Evolutionary conservation across 1,284 basidiomycete genomes (phyloP), one percentile per base, ranked within the genome.

Genomic region (Puccinia polysora): DNA sequence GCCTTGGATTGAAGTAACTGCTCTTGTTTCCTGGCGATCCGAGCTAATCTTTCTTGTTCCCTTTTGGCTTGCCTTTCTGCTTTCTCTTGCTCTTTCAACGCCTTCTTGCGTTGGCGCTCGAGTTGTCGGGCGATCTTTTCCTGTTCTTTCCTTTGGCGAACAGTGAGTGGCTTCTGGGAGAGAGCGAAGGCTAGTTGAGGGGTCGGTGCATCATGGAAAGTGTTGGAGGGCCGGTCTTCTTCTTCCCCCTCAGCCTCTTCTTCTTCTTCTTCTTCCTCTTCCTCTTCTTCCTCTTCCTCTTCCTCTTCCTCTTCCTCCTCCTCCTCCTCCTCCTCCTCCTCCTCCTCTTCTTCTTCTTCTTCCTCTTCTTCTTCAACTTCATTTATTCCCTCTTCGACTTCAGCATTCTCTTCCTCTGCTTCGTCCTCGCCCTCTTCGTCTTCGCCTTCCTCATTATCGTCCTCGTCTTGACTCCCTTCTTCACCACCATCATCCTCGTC

Each of bases 401-500:
- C 58, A 20, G 23, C 28, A 0, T 34, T 28, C 7, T 49, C 59
- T 58, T 71, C 36, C 55, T 34, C 43, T 32, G 6, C 34, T 14
- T 78, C 76, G 15, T 75, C 78, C 47, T 80, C 79, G 40, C 78
- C 78, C 36, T 76, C 74, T 63, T 74, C 76, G 32, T 75, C 74
- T 52, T 77, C 77, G 18, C 78, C 78, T 47, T 79, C 76, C 56
- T 82, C 80, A 70, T 83, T 80, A 50, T 80, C 81, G 6, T 77
- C 78, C 49, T 80, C 78, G 55, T 76, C 75, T 72, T 75, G 78
- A 63, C 77, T 80, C 25, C 77, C 79, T 32, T 80, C 81, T 32
- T 80, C 80, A 50, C 81, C 78, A 43, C 77, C 77, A 47, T 77
- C 77, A 30, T 76, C 80, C 62, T 81, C 81, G 18, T 78, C 81